A percentile compares a stretch with the other conserved stretches of the same genome.
Conservation (phyloP, 371 early-diverging fungal species). For the Mortierella sp. region DNA sequence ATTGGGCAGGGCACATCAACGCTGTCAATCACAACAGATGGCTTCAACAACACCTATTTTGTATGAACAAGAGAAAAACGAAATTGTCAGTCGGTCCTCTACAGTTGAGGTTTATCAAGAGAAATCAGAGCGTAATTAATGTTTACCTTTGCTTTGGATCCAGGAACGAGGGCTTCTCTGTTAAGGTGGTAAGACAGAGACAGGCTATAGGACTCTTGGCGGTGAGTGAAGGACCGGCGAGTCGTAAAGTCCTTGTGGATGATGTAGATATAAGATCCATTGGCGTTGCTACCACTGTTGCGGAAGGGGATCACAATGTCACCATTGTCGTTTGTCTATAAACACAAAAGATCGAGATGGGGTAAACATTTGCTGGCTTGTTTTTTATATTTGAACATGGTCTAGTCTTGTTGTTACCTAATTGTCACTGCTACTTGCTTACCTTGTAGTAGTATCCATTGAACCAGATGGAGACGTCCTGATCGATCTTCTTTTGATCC, state of each 20-base stretch:
- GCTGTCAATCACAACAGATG: conserved; percentile 49
- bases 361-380: no score
- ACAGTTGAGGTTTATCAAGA: no score
- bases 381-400: no score
- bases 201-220: conserved; percentile 58
- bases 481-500: conserved; percentile 32
- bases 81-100: no score
- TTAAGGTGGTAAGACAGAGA: conserved; percentile 61
- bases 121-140: no score
- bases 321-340: conserved; percentile 59
- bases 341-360: no score
- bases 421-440: conserved; percentile 11
- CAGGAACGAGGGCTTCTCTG: conserved; percentile 61
- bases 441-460: conserved; percentile 63
- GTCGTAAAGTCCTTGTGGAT: conserved; percentile 61
- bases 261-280: conserved; percentile 45
- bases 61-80: background rate
- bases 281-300: background rate
- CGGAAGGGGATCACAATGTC: conserved; percentile 65
- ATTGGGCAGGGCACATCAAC: conserved; percentile 48
- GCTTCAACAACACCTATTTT: conserved; percentile 59
- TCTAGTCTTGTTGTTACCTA: background rate
- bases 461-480: conserved; percentile 59
- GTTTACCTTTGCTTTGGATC: conserved; percentile 60
- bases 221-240: conserved; percentile 51